Conservation (phyloP, 73 alveolate species). For the Strombidium stylifer region DNA sequence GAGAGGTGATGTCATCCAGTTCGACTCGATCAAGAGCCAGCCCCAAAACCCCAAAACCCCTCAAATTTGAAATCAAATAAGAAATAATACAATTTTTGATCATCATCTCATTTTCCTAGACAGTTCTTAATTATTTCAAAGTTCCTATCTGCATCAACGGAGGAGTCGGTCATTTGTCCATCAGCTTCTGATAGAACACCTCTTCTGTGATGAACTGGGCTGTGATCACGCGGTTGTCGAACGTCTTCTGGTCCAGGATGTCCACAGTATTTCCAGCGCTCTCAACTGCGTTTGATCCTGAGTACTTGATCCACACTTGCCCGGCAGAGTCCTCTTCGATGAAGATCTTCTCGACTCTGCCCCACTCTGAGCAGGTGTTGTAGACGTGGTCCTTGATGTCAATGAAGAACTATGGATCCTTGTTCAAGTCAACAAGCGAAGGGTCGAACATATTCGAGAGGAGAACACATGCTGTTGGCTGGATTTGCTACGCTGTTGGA, state of each 20-base stretch:
- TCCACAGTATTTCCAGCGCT: slow-evolving; percentile 38
- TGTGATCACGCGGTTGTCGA: slow-evolving; percentile 43
- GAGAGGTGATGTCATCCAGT: no score
- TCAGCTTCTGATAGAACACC: slow-evolving; percentile 41
- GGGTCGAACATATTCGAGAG: slow-evolving; percentile 56
- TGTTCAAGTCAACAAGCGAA: slow-evolving; percentile 6
- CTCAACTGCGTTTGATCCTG: no score
- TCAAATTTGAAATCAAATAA: no score
- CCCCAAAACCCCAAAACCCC: no score
- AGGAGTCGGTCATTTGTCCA: slow-evolving; percentile 26
- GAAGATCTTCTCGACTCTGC: slow-evolving; percentile 46
- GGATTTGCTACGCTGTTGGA: neutral
- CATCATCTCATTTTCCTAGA: no score
- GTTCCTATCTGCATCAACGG: neutral
- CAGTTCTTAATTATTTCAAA: neutral
- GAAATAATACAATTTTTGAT: no score
- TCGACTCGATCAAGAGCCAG: no score
- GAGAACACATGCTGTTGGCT: slow-evolving; percentile 40
- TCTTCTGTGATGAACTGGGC: slow-evolving; percentile 44
- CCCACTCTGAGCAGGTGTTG: slow-evolving; percentile 23
- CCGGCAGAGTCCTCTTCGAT: slow-evolving; percentile 52
- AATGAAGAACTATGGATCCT: slow-evolving; percentile 39
- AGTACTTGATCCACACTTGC: slow-evolving; percentile 59
- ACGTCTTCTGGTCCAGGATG: slow-evolving; percentile 22
- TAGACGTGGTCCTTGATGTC: slow-evolving; percentile 55